Base-by-base conservation (phyloP, 495 filamentous ascomycete species). In the Echria macrotheca region DNA sequence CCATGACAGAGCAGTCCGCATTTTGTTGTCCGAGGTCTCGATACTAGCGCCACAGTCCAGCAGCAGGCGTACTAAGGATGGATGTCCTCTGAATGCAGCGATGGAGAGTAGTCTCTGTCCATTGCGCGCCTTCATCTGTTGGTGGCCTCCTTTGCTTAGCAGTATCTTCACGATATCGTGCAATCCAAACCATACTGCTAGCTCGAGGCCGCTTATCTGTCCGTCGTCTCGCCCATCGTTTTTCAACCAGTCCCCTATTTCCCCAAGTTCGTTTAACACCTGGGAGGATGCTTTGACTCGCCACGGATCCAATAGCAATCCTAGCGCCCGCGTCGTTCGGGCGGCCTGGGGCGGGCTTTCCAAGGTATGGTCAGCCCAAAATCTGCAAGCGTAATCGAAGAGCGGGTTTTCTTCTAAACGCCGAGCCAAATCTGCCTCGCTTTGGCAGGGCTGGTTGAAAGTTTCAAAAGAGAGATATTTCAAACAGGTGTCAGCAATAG, bases 351-450 rank as follows among this genome's bases (percentile, higher is more conserved):
- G 14, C 2, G 44, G 10, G 9, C 25, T 6, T 22, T 43, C 4
- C 7, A 54, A 49, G 49, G 66, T 64, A 64, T 76, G 69, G 43
- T 68, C 7, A 1, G 68, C 75, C 77, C 73, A 79, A 44, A 75
- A 52, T 12, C 32, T 25, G 14, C 67, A 53, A 1, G 70, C 66
- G 47, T 79, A 80, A 8, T 65, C 40, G 49, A 66, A 67, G 11
- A 80, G 58, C 1, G 25, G 49, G 53, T 74, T 44, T 33, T 52
- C 25, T 22, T 39, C n/a, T 0, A 70, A 15, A 25, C 66, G 56
- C 5, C 33, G 15, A 43, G 63, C 32, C 19, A 70, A 58, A 14
- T 56, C 62, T 40, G 54, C 44, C 24, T 55, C 19, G 10, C 44
- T 66, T 1, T 4, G 10, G 44, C 64, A 71, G 32, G 1, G 11